phyloP scores from a whole-genome alignment of 257 asterid species.

The Thymus quinquecostatus region DNA sequence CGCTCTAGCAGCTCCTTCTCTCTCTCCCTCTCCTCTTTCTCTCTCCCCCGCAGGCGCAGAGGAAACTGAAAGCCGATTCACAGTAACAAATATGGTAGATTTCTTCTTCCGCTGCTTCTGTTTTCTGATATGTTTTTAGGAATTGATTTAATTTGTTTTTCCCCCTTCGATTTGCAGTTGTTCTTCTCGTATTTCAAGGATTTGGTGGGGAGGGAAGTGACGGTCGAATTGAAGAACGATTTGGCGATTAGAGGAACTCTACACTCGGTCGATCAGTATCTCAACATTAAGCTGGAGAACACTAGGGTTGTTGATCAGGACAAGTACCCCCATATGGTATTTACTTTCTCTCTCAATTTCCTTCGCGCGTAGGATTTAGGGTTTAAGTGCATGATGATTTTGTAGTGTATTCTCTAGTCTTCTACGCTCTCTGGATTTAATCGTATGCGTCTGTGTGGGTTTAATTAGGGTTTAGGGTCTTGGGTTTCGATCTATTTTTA shows the following conservation, averaged over 20 bases:
- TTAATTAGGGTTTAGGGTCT: slow-evolving; percentile 31
- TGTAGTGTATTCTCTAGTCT: neutral
- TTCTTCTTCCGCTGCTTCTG: slow-evolving; percentile 2
- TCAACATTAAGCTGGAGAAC: slow-evolving; percentile 92
- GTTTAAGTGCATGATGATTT: slow-evolving; percentile 8
- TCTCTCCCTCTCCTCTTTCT: too few relatives aligned
- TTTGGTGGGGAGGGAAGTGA: slow-evolving; percentile 95
- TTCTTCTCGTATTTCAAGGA: slow-evolving; percentile 98
- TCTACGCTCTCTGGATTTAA: neutral
- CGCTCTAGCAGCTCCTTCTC: slow-evolving; percentile 25
- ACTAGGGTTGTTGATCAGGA: slow-evolving; percentile 94
- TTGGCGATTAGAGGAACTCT: slow-evolving; percentile 90
- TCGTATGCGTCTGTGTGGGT: neutral
- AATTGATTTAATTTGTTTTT: slow-evolving; percentile 23
- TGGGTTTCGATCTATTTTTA: neutral
- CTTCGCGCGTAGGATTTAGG: slow-evolving; percentile 24
- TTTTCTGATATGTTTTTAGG: slow-evolving; percentile 4
- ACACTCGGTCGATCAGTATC: slow-evolving; percentile 96
- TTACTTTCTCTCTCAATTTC: neutral
- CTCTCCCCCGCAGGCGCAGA: slow-evolving; percentile 9
- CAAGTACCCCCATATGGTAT: slow-evolving; percentile 95
- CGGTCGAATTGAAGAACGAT: slow-evolving; percentile 96
- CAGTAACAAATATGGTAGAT: slow-evolving; percentile 33
- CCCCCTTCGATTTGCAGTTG: slow-evolving; percentile 59
- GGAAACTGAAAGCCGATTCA: slow-evolving; percentile 16